Conservation (phyloP, 345 rosid species). For the Hibiscus trionum region DNA sequence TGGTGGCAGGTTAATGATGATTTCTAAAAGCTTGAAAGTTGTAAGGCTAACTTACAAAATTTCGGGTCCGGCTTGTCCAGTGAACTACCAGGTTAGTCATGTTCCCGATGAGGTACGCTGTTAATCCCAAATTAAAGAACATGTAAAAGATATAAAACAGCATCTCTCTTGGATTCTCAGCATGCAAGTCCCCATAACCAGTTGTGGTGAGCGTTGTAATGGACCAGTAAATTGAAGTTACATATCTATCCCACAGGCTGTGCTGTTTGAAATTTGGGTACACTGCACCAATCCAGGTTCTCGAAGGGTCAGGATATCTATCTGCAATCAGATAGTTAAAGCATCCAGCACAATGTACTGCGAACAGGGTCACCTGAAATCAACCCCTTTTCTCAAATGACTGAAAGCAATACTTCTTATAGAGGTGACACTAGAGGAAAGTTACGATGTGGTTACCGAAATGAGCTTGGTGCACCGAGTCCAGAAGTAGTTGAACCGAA, state of each 20-base stretch:
- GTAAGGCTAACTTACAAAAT: slow-evolving; percentile 51
- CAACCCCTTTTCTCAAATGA: slow-evolving; percentile 9
- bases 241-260: slow-evolving; percentile 73
- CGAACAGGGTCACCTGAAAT: slow-evolving; percentile 80
- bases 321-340: slow-evolving; percentile 85
- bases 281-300: slow-evolving; percentile 80
- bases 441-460: slow-evolving; percentile 49
- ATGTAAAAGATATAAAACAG: slow-evolving; percentile 84
- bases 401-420: not conserved
- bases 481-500: slow-evolving; percentile 97
- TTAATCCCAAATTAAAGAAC: slow-evolving; percentile 87
- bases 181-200: slow-evolving; percentile 91
- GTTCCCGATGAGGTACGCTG: slow-evolving; percentile 90
- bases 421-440: slow-evolving; percentile 6
- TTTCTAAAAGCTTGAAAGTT: slow-evolving; percentile 17
- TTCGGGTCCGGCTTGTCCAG: slow-evolving; percentile 95
- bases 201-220: slow-evolving; percentile 88
- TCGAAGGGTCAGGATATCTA: slow-evolving; percentile 68
- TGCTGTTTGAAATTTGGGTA: slow-evolving; percentile 63
- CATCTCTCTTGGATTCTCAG: slow-evolving; percentile 94
- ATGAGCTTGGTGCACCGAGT: slow-evolving; percentile 81
- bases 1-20: slow-evolving; percentile 13
- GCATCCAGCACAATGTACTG: slow-evolving; percentile 95
- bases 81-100: slow-evolving; percentile 98
- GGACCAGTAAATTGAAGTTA: slow-evolving; percentile 84